A percentile compares a stretch with the other conserved stretches of the same genome.
phyloP scores from a whole-genome alignment of 2,329 filamentous ascomycete species.

The Aureobasidium sp. region DNA sequence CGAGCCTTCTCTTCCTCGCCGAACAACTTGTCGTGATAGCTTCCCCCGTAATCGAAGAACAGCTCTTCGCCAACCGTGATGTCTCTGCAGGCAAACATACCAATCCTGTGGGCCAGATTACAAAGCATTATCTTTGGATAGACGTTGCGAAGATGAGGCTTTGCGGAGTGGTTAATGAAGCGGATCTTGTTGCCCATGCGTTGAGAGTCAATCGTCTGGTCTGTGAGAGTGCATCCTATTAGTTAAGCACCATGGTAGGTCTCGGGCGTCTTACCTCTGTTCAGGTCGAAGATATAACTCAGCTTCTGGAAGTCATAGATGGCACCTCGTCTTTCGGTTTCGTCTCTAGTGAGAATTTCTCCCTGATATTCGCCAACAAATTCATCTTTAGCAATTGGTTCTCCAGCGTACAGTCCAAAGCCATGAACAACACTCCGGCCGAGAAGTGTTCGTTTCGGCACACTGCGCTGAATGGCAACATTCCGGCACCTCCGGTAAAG shows the following conservation, averaged over 20 bases:
- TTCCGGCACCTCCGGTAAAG: slow-evolving; percentile 62
- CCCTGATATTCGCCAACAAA: slow-evolving; percentile 77
- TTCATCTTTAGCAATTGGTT: slow-evolving; percentile 59
- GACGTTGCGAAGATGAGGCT: slow-evolving; percentile 46
- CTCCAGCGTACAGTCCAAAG: slow-evolving; percentile 67
- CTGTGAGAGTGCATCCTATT: slow-evolving; percentile 16
- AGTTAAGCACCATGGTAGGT: neutral
- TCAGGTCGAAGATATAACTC: slow-evolving; percentile 55
- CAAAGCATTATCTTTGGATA: slow-evolving; percentile 64
- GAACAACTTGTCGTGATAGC: slow-evolving; percentile 16
- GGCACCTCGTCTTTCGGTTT: slow-evolving; percentile 63
- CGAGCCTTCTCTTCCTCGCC: slow-evolving; percentile 4
- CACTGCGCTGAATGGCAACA: slow-evolving; percentile 61
- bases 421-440: slow-evolving; percentile 67
- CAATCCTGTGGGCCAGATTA: slow-evolving; percentile 67
- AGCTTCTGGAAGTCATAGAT: slow-evolving; percentile 55
- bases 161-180: slow-evolving; percentile 71
- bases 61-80: slow-evolving; percentile 69
- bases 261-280: slow-evolving; percentile 31
- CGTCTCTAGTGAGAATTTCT: slow-evolving; percentile 64
- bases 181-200: slow-evolving; percentile 73
- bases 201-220: slow-evolving; percentile 60
- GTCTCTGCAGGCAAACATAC: slow-evolving; percentile 60
- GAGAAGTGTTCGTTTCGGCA: slow-evolving; percentile 58
- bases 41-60: slow-evolving; percentile 67